Base-by-base conservation (phyloP, 1,284 basidiomycete species). In the Ustilago cynodontis region DNA sequence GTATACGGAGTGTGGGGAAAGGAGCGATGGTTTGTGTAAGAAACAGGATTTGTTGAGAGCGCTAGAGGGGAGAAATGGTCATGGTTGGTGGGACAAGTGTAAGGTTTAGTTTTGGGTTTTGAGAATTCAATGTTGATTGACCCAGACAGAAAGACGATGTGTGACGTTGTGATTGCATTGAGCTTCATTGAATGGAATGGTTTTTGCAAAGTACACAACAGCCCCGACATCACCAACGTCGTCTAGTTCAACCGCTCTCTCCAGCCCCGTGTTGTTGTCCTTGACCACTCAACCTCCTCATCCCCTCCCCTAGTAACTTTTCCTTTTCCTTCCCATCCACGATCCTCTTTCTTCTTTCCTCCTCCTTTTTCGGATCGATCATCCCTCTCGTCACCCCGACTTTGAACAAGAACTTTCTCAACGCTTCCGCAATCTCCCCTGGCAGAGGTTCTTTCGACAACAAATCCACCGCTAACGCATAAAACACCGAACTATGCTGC, bases 381-480 rank as follows among this genome's bases (percentile, higher is more conserved):
- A 82, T 66, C 4, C 80, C 80, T 11, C 68, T 49, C 6, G 65
- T 62, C 16, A 80, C 67, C 13, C 80, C 80, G 14, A 80, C 80
- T 37, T 80, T 78, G 65, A 62, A 78, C 55, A 82, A 59, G 58
- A 79, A 82, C 43, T 43, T 33, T 14, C 74, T 58, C 37, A 82
- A 43, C 31, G 73, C 54, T 43, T 68, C 73, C 10, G 70, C 68
- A 18, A 82, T 77, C 54, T 80, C 77, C 0, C 54, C 35, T 9
- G 79, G 69, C 45, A 81, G 56, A 14, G 76, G 71, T 10, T 79
- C 72, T 41, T 82, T 84, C 33, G 65, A 63, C 20, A 85, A 58
- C 60, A 86, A 63, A 50, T 86, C 84, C 14, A 86, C 81, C 10
- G 81, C 82, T 14, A 84, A 54, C 20, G 82, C 77, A 58, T 82